phyloP scores from a whole-genome alignment of 371 early-diverging fungal species.

The Dinochytrium kinnereticum region DNA sequence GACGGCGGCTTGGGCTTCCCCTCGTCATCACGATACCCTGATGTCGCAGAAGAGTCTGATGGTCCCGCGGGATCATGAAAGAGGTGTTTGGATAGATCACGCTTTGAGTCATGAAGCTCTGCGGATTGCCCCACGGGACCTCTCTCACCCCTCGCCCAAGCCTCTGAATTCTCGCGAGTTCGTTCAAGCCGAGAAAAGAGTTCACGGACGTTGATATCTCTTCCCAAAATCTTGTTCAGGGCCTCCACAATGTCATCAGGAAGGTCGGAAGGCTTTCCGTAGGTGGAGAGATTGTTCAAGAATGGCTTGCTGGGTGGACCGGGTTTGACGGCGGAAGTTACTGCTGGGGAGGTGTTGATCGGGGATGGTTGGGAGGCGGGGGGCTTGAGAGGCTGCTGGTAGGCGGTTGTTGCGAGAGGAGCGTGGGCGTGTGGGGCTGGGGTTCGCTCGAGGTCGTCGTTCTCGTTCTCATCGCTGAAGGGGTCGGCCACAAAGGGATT shows the following conservation, averaged over 20 bases:
- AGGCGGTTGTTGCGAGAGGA: neutral
- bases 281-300: no score
- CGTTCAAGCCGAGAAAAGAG: slow-evolving; percentile 3
- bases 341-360: neutral
- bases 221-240: neutral
- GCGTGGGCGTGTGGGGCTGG: neutral
- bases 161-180: neutral
- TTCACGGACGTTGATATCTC: neutral
- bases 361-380: neutral
- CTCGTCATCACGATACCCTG: neutral
- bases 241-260: neutral
- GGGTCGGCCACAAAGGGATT: slow-evolving; percentile 7
- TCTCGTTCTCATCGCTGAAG: neutral
- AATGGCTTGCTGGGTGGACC: neutral
- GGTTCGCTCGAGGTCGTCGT: neutral
- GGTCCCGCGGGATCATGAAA: neutral
- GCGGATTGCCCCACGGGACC: neutral
- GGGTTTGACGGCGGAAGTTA: neutral
- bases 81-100: neutral
- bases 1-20: slow-evolving; percentile 3
- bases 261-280: neutral
- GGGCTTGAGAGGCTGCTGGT: neutral
- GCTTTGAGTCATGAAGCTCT: neutral
- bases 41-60: neutral
- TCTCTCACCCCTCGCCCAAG: slow-evolving; percentile 2